Base-by-base conservation (phyloP, 306 rosid species). In the Boehmeria nivea region DNA sequence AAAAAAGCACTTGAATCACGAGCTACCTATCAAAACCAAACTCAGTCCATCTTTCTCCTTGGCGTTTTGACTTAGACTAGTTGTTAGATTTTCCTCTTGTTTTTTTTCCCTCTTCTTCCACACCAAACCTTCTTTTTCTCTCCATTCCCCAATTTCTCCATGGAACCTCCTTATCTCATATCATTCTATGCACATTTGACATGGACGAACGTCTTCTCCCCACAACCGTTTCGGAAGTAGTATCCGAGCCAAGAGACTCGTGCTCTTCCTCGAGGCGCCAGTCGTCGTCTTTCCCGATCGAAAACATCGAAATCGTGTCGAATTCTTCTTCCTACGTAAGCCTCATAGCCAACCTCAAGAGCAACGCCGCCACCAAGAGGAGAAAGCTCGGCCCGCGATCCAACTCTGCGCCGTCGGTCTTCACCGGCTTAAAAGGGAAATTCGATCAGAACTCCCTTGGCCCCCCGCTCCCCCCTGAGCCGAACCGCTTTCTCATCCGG, bases 381-480 rank as follows among this genome's bases (percentile, higher is more conserved):
- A 47, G 64, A n/a, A 64, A 64, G 64, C 60, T 72, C n/a, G 24
- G 16, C 6, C 77, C 31, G 19, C 85, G 87, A 19, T 77, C 89
- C 1, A 69, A 60, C 43, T 86, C 95, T 6, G 78, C 87, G 8
- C 95, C 95, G 1, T 68, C 83, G 0, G 23, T 85, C 19, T 55
- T 82, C 67, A 59, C 77, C 4, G 66, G 58, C 55, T 12, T 1
- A 24, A 43, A n/a, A 46, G 51, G 51, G 26, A 48, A 43, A 18
- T 43, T 59, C 6, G 24, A 42, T 20, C 67, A 20, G 18, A 70
- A 63, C 36, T 46, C 81, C 9, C 59, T 58, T 34, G 56, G 6
- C 8, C 39, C 34, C 0, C 67, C 48, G 13, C 45, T 85, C 8
- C 48, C 78, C 51, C 56, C 25, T 6, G 13, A 28, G 0, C 15